phyloP scores from a whole-genome alignment of 805 yeast species.

The Yarrowia porcina region DNA sequence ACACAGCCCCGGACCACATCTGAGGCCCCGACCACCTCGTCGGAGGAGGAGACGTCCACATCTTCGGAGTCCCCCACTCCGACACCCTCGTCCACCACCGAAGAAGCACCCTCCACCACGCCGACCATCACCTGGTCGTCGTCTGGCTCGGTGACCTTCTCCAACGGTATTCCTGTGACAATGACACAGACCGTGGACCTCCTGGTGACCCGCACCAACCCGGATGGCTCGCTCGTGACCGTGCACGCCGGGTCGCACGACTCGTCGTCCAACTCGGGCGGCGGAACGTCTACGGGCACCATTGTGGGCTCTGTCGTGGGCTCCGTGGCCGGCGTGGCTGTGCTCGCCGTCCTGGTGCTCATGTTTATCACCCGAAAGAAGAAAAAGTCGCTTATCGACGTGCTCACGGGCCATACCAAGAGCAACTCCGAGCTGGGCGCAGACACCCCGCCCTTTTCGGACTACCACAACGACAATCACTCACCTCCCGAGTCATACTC shows the following conservation, averaged over 20 bases:
- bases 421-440: constrained; percentile 21
- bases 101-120: neutral
- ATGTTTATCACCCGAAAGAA: constrained; percentile 26
- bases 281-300: constrained; percentile 28
- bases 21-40: neutral
- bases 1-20: neutral
- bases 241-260: neutral
- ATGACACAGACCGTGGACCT: constrained; percentile 5
- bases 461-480: constrained; percentile 12
- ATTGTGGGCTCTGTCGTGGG: constrained; percentile 35
- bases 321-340: constrained; percentile 34
- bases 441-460: constrained; percentile 18
- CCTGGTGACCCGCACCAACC: constrained; percentile 10
- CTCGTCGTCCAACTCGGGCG: neutral
- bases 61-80: neutral
- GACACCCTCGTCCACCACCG: neutral
- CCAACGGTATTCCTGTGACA: constrained; percentile 16
- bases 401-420: constrained; percentile 4
- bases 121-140: constrained; percentile 12
- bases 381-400: constrained; percentile 22
- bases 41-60: neutral
- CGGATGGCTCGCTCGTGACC: constrained; percentile 18
- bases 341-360: constrained; percentile 29
- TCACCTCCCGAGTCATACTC: constrained; percentile 15
- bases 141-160: constrained; percentile 10